Conservation (phyloP, 2,329 filamentous ascomycete genomes). For the Cladosporium halotolerans region DNA sequence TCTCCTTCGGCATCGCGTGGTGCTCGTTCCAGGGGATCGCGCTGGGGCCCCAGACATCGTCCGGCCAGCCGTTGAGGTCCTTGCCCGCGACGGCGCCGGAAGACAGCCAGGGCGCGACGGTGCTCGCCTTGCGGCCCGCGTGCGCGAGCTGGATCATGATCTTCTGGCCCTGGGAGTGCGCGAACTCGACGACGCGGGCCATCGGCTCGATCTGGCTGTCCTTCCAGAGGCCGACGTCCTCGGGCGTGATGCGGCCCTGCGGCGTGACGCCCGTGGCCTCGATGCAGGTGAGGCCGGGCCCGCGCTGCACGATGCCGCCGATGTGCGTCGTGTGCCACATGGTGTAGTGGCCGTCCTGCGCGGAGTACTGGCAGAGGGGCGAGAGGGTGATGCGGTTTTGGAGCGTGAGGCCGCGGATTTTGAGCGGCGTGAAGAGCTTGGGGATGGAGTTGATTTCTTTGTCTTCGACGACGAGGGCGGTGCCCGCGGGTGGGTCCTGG, state of each 20-base stretch:
- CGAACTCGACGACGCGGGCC: constrained; percentile 66
- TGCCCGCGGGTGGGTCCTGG: constrained; percentile 43
- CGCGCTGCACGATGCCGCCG: constrained; percentile 66
- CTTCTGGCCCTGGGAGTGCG: constrained; percentile 70
- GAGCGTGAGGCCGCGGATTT: constrained; percentile 52
- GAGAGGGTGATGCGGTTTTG: constrained; percentile 61
- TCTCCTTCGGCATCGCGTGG: constrained; percentile 57
- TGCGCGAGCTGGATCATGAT: constrained; percentile 77
- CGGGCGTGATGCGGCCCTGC: constrained; percentile 75
- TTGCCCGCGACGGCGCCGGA: constrained; percentile 47
- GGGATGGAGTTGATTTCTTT: constrained; percentile 43
- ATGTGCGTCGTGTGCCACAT: constrained; percentile 28
- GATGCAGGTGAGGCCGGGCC: constrained; percentile 65
- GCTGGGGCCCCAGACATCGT: constrained; percentile 50
- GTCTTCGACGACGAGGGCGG: constrained; percentile 41
- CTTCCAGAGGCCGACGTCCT: constrained; percentile 75
- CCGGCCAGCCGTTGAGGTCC: constrained; percentile 47
- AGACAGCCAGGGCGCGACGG: constrained; percentile 58
- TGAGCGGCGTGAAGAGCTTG: constrained; percentile 54
- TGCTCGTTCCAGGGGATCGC: constrained; percentile 57
- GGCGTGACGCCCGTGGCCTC: constrained; percentile 72
- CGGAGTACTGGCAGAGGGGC: constrained; percentile 62
- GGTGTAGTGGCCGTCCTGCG: constrained; percentile 66
- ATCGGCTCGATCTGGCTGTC: constrained; percentile 74
- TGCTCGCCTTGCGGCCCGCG: constrained; percentile 61